Percentiles rank a stretch among this genome's conserved stretches.
These are phyloP conservation scores for Jamesozyma jinghongensis DNA, from an alignment of 805 yeast genomes.

Conservation along the genomic window DNA sequence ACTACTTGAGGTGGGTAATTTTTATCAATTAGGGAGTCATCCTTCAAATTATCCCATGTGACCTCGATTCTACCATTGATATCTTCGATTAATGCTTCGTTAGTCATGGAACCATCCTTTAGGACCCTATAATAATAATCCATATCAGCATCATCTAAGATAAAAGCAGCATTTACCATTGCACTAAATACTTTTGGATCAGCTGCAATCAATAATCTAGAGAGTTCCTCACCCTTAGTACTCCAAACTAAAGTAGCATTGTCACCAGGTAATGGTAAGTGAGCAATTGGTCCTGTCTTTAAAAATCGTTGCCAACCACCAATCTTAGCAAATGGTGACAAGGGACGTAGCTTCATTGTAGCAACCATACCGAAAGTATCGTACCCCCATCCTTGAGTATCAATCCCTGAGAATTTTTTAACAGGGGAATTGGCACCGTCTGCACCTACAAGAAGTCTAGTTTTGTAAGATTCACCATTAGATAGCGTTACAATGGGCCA, in stretches of 20 bases:
- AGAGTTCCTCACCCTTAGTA: slow-evolving; percentile 66
- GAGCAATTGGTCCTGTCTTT: slow-evolving; percentile 86
- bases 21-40: slow-evolving; percentile 43
- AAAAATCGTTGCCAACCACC: slow-evolving; percentile 88
- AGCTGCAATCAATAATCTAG: slow-evolving; percentile 50
- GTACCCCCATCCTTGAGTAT: slow-evolving; percentile 88
- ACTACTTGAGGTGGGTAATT: slow-evolving; percentile 59
- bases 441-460: slow-evolving; percentile 84
- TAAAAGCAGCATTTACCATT: slow-evolving; percentile 77
- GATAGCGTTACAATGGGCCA: slow-evolving; percentile 75
- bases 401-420: slow-evolving; percentile 68
- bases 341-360: slow-evolving; percentile 65
- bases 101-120: slow-evolving; percentile 11
- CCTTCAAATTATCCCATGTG: slow-evolving; percentile 19
- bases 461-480: slow-evolving; percentile 52
- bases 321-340: slow-evolving; percentile 60
- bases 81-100: slow-evolving; percentile 49
- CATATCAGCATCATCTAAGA: slow-evolving; percentile 70
- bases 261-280: slow-evolving; percentile 78
- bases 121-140: slow-evolving; percentile 49
- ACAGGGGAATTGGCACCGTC: slow-evolving; percentile 96
- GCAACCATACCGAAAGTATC: slow-evolving; percentile 89
- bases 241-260: slow-evolving; percentile 94
- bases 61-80: slow-evolving; percentile 56
- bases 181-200: slow-evolving; percentile 55